A percentile compares a stretch with the other conserved stretches of the same genome.
Conservation (phyloP, 345 rosid genomes). For the Pugionium dolabratum region DNA sequence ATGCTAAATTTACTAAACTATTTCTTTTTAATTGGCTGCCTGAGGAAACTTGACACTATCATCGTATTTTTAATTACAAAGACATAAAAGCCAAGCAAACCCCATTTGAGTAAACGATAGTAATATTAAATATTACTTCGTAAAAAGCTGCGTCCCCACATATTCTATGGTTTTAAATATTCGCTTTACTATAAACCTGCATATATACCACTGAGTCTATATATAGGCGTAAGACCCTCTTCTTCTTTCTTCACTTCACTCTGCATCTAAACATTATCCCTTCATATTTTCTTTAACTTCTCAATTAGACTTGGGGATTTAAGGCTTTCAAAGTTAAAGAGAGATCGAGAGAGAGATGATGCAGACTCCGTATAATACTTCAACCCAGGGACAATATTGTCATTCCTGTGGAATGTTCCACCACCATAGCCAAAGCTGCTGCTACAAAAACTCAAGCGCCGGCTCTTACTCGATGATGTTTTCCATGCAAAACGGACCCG, state of each 20-base stretch:
- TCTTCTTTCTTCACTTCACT: constrained; percentile 37
- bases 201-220: constrained; percentile 39
- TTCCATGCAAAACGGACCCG: constrained; percentile 39
- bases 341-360: constrained; percentile 32
- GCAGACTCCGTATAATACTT: constrained; percentile 43
- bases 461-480: constrained; percentile 39
- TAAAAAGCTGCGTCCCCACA: constrained; percentile 43
- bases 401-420: constrained; percentile 44
- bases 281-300: constrained; percentile 12
- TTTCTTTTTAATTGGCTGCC: not conserved
- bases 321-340: constrained; percentile 19
- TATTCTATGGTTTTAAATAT: constrained; percentile 34
- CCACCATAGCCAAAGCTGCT: constrained; percentile 38
- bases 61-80: constrained; percentile 18
- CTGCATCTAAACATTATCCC: constrained; percentile 13
- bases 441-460: constrained; percentile 30
- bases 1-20: too few relatives aligned
- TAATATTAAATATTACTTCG: constrained; percentile 16
- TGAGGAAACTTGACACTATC: constrained; percentile 13
- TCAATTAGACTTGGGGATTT: not conserved
- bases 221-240: constrained; percentile 37
- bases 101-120: constrained; percentile 30
- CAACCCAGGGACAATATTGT: constrained; percentile 43
- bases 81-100: constrained; percentile 17
- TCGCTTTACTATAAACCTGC: constrained; percentile 35